These are phyloP conservation scores for Trypanosoma theileri DNA, from an alignment of 208 protist species.

Conservation along the genomic window DNA sequence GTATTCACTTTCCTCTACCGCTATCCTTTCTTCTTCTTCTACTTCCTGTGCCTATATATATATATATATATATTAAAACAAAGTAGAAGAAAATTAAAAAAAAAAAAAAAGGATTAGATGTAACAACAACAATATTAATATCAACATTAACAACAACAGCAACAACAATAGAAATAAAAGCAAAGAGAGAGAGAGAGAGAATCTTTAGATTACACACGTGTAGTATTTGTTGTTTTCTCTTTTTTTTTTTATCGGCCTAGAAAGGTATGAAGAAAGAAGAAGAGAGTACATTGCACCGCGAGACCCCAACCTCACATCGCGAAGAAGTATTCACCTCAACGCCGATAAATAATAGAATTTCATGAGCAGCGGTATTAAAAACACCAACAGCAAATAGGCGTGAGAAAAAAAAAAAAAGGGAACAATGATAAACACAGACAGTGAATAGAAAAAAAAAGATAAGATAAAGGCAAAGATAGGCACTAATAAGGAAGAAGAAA, in stretches of 20 bases:
- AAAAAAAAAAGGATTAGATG: slow-evolving; percentile 19
- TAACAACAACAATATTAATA: slow-evolving; percentile 11
- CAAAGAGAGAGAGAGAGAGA: slow-evolving; percentile 19
- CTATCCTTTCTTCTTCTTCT: too few species aligned
- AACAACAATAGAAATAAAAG: neutral
- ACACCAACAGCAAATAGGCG: neutral
- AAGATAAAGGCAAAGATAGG: slow-evolving; percentile 3
- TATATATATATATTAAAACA: neutral
- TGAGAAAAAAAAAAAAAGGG: too few species aligned
- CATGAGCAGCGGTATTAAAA: too few species aligned
- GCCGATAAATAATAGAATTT: too few species aligned
- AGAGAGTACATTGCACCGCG: too few species aligned
- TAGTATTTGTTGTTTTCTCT: neutral
- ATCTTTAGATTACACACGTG: neutral
- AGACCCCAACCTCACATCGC: too few species aligned
- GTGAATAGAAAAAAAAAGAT: neutral
- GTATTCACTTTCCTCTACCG: too few species aligned
- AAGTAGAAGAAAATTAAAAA: slow-evolving; percentile 7
- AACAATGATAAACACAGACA: neutral
- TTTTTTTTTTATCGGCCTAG: too few species aligned
- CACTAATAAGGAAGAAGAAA: neutral
- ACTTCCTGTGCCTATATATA: neutral
- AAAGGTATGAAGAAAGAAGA: too few species aligned
- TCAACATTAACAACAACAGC: slow-evolving; percentile 4
- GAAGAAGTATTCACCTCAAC: too few species aligned